Percentiles rank a stretch among this genome's conserved stretches.
Evolutionary conservation across 805 yeast species (phyloP).

Genomic region (Saccharomycopsis sp.): DNA sequence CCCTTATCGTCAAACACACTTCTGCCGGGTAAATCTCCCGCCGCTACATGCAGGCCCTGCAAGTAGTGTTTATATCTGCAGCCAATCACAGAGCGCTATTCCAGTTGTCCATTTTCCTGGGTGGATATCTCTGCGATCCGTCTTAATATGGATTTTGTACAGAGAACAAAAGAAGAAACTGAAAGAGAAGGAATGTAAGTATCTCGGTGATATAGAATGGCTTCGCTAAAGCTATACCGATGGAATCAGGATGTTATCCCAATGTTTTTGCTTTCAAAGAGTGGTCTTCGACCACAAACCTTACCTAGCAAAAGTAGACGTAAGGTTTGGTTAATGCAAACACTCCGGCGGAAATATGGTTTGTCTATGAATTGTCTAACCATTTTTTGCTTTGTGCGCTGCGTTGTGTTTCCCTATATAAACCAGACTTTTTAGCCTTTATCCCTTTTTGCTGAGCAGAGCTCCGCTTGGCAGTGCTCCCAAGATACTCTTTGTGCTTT

Average conservation of each 20-base stretch:
- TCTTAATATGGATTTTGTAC: background rate
- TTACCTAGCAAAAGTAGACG: too few species aligned
- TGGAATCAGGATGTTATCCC: too few species aligned
- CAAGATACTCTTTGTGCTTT: background rate
- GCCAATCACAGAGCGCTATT: background rate
- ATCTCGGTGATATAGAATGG: too few species aligned
- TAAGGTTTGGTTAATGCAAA: too few species aligned
- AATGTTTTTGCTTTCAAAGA: too few species aligned
- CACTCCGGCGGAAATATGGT: too few species aligned
- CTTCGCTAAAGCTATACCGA: too few species aligned
- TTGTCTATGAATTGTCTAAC: background rate
- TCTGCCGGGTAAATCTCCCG: background rate
- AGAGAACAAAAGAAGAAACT: background rate
- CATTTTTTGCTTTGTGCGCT: background rate
- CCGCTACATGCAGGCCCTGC: background rate
- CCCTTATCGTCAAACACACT: background rate
- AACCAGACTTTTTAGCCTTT: background rate
- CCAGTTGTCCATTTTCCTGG: background rate
- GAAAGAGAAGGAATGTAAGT: too few species aligned
- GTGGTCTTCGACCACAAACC: too few species aligned
- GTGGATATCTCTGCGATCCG: background rate
- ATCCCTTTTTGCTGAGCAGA: background rate
- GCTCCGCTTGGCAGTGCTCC: background rate
- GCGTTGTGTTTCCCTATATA: background rate
- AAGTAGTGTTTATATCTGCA: background rate